Conservation (phyloP, 345 rosid genomes). For the Corchorus olitorius region DNA sequence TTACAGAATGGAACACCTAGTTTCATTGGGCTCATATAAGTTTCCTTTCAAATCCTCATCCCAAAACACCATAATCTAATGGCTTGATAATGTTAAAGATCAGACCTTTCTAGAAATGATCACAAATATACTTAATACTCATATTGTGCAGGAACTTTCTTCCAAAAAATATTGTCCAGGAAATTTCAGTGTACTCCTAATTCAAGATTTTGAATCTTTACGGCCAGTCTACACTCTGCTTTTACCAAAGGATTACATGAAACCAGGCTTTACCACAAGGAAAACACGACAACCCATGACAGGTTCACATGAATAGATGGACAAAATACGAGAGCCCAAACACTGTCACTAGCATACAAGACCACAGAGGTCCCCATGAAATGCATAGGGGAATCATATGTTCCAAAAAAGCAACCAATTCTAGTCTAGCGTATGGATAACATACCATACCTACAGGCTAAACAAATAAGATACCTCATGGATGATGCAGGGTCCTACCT, state of each 20-base stretch:
- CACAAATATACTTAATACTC: not conserved
- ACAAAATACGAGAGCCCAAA: not conserved
- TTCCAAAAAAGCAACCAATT: not conserved
- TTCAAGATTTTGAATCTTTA: not conserved
- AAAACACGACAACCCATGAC: not conserved
- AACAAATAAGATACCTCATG: not conserved
- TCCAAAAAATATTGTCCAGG: no score
- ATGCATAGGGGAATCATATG: not conserved
- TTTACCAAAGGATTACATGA: not conserved
- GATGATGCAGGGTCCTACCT: slow-evolving; percentile 34
- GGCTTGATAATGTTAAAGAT: not conserved
- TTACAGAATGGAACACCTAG: not conserved
- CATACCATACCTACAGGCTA: not conserved
- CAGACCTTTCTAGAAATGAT: not conserved
- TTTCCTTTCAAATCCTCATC: not conserved
- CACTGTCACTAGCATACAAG: no score
- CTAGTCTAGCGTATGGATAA: not conserved
- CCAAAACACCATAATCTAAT: not conserved
- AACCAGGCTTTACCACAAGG: not conserved
- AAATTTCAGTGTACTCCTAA: not conserved
- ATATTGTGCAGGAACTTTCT: not conserved
- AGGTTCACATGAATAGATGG: slow-evolving; percentile 5
- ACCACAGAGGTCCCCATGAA: not conserved
- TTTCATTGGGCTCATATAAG: not conserved
- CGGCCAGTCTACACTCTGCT: not conserved